These are phyloP conservation scores for Xylariaceae sp. DNA, from an alignment of 2,329 filamentous ascomycete species.

Conservation along the genomic window DNA sequence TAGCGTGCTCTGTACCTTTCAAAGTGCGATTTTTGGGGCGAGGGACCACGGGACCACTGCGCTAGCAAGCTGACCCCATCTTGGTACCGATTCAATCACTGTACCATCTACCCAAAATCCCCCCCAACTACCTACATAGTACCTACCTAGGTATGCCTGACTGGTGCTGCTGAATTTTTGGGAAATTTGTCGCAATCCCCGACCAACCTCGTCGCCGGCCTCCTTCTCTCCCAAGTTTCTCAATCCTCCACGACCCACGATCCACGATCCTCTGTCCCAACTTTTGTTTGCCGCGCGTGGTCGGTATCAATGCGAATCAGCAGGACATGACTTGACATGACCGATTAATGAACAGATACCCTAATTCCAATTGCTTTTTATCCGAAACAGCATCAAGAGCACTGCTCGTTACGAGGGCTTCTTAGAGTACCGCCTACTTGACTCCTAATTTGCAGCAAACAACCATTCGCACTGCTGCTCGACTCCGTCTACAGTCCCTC, in stretches of 20 bases:
- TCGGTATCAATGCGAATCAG: constrained; percentile 15
- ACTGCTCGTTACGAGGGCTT: constrained; percentile 6
- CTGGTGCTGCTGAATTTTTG: constrained; percentile 20
- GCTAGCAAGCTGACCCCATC: constrained; percentile 3
- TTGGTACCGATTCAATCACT: constrained; percentile 10
- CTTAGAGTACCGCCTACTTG: background rate
- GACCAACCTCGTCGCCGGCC: constrained; percentile 32
- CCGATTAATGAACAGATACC: constrained; percentile 23
- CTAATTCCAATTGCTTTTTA: constrained; percentile 18
- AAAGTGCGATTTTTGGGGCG: background rate
- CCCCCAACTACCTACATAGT: constrained; percentile 17
- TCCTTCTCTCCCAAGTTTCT: constrained; percentile 21
- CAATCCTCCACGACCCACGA: constrained; percentile 26
- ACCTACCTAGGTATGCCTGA: no score
- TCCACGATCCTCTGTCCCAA: constrained; percentile 11
- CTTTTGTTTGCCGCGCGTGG: constrained; percentile 21
- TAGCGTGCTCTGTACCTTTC: constrained; percentile 2
- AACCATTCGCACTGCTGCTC: constrained; percentile 4
- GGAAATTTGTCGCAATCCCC: constrained; percentile 33
- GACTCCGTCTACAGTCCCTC: background rate
- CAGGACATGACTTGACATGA: constrained; percentile 18
- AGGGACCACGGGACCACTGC: constrained; percentile 4
- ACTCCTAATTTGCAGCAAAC: constrained; percentile 9
- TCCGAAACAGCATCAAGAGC: constrained; percentile 13
- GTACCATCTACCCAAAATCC: background rate